phyloP scores from a whole-genome alignment of 768 basidiomycete species.

The Clitopilus hobsonii region DNA sequence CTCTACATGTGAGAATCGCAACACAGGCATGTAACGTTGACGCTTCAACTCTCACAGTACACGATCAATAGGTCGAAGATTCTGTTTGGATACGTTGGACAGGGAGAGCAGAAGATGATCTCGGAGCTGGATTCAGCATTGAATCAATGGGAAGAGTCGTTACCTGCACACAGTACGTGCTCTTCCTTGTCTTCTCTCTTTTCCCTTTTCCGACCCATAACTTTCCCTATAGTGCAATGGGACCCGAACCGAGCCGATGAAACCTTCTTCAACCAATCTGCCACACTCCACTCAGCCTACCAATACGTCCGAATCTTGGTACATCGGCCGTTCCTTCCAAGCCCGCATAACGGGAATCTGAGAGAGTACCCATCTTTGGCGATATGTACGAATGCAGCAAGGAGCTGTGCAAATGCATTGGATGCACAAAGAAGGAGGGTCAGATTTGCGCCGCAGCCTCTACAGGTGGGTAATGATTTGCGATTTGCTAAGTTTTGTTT shows the following conservation, averaged over 20 bases:
- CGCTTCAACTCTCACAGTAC: slow-evolving; percentile 43
- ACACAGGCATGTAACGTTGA: background rate
- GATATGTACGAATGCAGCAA: slow-evolving; percentile 75
- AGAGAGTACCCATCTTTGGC: slow-evolving; percentile 63
- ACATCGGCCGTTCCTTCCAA: slow-evolving; percentile 75
- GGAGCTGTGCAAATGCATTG: slow-evolving; percentile 74
- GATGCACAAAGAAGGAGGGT: slow-evolving; percentile 41
- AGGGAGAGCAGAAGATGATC: slow-evolving; percentile 68
- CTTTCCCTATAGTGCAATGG: slow-evolving; percentile 36
- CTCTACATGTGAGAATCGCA: background rate
- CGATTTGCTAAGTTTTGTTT: slow-evolving; percentile 23
- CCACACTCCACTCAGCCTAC: slow-evolving; percentile 41
- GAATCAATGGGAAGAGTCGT: slow-evolving; percentile 61
- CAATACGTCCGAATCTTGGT: slow-evolving; percentile 67
- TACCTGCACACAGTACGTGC: slow-evolving; percentile 58
- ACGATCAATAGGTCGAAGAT: slow-evolving; percentile 76
- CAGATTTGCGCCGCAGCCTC: background rate
- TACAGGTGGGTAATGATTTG: slow-evolving; percentile 15
- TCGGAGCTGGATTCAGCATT: slow-evolving; percentile 67
- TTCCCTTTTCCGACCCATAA: background rate
- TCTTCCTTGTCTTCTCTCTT: background rate
- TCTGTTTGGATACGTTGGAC: slow-evolving; percentile 54
- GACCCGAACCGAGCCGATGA: slow-evolving; percentile 39
- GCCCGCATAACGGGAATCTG: slow-evolving; percentile 39
- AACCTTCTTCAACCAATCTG: slow-evolving; percentile 57